Percentiles rank a stretch among this genome's conserved stretches.
These are phyloP conservation scores for Musa balbisiana DNA, from an alignment of 202 grass and related monocot genomes.

Conservation along the genomic window DNA sequence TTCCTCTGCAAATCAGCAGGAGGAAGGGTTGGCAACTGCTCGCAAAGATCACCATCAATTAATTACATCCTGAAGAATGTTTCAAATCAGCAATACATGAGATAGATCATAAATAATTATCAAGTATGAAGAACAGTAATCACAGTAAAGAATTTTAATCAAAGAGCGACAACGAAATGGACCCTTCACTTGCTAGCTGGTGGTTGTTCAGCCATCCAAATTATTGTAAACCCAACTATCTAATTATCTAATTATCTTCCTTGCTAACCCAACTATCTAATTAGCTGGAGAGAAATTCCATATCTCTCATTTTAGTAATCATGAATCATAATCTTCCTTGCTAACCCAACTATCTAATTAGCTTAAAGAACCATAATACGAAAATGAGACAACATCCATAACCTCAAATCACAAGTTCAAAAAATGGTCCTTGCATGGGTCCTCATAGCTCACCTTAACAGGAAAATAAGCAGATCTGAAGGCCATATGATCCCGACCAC, in stretches of 20 bases:
- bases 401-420: not conserved
- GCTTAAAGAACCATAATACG: not conserved
- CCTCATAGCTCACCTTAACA: constrained; percentile 57
- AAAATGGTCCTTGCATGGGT: not conserved
- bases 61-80: constrained; percentile 75
- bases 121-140: not conserved
- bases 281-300: no score
- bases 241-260: no score
- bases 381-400: not conserved
- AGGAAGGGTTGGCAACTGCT: constrained; percentile 86
- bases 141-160: not conserved
- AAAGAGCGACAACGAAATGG: not conserved
- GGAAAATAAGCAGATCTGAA: constrained; percentile 94
- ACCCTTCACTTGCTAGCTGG: no score
- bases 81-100: constrained; percentile 12
- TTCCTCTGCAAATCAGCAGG: constrained; percentile 94
- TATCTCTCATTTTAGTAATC: not conserved
- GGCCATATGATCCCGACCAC: constrained; percentile 93
- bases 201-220: no score
- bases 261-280: no score
- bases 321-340: not conserved
- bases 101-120: not conserved
- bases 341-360: not conserved
- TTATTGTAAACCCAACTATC: not conserved
- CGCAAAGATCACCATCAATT: constrained; percentile 92